Base-by-base conservation (phyloP, 441 rosid genomes). In the Raphanus hybrid region DNA sequence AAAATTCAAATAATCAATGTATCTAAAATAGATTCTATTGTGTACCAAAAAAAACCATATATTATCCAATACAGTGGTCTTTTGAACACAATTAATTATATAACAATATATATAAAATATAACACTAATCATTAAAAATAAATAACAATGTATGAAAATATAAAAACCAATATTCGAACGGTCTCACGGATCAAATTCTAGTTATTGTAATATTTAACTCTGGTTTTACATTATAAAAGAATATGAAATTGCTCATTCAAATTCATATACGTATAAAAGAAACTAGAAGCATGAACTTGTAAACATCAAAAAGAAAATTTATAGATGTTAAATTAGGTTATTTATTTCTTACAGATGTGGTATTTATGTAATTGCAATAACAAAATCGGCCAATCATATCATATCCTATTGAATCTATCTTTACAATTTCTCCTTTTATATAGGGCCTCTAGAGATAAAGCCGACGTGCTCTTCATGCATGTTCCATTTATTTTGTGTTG, bases 381-480 rank as follows among this genome's bases (percentile, higher is more conserved):
- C 54, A 29, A 54, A 62, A 18, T 39, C 8, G 35, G 41, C 75
- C 74, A 73, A 68, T 68, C 78, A 73, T 67, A 10, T 78, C 70
- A 68, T 73, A 78, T 78, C 77, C 45, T 72, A 67, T 66, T 72
- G 52, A 60, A 59, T 59, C 50, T 67, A 52, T 67, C 74, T 67
- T 78, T 61, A 61, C 18, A 52, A 39, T 67, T 73, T 68, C 70
- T 39, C 35, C 39, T 67, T 78, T 60, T 8, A 37, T 29, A 73
- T 68, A 20, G 73, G 70, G 74, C 81, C 82, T 73, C 61, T 63
- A 54, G 71, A 39, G 66, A 73, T 62, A 69, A 74, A 74, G 78
- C 75, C 75, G 82, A 74, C 78, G 78, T 78, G 41, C 66, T 78
- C 78, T 68, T 55, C 82, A 74, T 78, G 78, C 78, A 78, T 78